These are phyloP conservation scores for Solanum pinnatisectum DNA, from an alignment of 257 asterid genomes.

Conservation along the genomic window DNA sequence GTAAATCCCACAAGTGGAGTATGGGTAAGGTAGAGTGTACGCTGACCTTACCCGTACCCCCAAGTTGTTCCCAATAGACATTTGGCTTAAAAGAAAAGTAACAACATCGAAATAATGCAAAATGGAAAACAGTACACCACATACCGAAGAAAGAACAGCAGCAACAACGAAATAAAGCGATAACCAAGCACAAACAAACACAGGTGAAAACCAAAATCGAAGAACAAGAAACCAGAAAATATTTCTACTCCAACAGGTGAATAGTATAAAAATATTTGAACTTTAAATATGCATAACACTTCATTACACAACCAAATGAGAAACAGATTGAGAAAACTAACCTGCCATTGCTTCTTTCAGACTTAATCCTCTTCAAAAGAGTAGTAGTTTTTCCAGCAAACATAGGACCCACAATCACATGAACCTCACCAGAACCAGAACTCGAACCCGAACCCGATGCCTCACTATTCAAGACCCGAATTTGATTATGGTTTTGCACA, in stretches of 20 bases:
- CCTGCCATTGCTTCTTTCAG: conserved; percentile 78
- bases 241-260: background rate
- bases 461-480: conserved; percentile 25
- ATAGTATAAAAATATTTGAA: background rate
- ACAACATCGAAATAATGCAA: background rate
- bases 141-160: background rate
- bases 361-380: conserved; percentile 67
- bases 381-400: conserved; percentile 97
- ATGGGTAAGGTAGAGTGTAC: background rate
- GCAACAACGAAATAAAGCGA: background rate
- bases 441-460: conserved; percentile 7
- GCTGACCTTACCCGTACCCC: background rate
- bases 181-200: background rate
- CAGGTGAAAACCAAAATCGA: background rate
- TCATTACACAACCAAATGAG: background rate
- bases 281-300: background rate
- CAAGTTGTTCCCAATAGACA: background rate
- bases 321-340: conserved; percentile 5
- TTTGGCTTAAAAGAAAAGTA: background rate
- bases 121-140: background rate
- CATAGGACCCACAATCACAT: conserved; percentile 95
- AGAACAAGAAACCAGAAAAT: background rate
- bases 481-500: conserved; percentile 28
- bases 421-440: conserved; percentile 63
- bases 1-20: background rate